phyloP scores from a whole-genome alignment of 2,329 filamentous ascomycete species.

The Xylariaceae sp. region DNA sequence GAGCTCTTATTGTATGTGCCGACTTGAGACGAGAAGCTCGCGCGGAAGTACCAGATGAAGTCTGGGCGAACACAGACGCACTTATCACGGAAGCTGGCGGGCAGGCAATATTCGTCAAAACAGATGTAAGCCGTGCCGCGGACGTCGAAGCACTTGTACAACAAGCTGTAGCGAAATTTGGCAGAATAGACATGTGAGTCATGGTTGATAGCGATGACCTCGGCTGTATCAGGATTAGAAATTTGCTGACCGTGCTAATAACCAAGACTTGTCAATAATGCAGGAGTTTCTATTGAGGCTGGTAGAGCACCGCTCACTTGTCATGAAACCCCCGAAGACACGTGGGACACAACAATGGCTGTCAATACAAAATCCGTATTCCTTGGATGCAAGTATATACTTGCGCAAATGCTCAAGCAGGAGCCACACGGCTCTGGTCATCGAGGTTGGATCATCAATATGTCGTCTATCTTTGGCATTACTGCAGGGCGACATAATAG shows the following conservation, averaged over 20 bases:
- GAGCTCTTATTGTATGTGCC: conserved; percentile 39
- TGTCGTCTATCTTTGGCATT: conserved; percentile 40
- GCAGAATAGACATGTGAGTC: conserved; percentile 40
- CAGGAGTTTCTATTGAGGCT: conserved; percentile 43
- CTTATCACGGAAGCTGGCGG: conserved; percentile 33
- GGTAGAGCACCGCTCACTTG: conserved; percentile 32
- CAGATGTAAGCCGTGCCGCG: conserved; percentile 37
- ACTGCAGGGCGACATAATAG: conserved; percentile 30
- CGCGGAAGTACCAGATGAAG: conserved; percentile 25
- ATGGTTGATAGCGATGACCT: no score
- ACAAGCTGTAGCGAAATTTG: conserved; percentile 32
- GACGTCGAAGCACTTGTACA: conserved; percentile 36
- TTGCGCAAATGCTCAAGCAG: conserved; percentile 47
- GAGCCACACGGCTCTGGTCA: conserved; percentile 35
- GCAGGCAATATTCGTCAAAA: conserved; percentile 38
- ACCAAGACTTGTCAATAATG: conserved; percentile 43
- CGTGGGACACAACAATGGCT: conserved; percentile 40
- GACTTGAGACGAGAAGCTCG: conserved; percentile 32
- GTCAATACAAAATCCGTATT: conserved; percentile 38
- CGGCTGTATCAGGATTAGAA: no score
- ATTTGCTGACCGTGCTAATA: neutral
- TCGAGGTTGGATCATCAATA: conserved; percentile 47
- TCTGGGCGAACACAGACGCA: conserved; percentile 32
- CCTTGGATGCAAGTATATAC: conserved; percentile 41
- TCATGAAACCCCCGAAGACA: conserved; percentile 42